Evolutionary conservation across 495 filamentous ascomycete species (phyloP), one percentile per base, ranked within the genome.

Genomic region (Tetracladium setigerum): DNA sequence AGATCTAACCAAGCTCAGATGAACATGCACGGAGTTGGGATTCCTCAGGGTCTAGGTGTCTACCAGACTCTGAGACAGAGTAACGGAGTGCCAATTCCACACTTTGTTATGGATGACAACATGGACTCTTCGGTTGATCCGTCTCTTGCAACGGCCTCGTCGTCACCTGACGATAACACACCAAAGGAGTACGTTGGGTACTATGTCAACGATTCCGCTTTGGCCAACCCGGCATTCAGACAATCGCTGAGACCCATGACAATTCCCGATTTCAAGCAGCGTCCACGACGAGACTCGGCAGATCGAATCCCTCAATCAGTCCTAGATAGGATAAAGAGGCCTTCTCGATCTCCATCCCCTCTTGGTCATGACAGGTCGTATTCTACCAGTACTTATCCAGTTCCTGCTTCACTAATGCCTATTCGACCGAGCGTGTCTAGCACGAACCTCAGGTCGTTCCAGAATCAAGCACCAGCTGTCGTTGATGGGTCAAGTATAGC

Each of bases 301-400:
- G 74, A 76, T 41, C 70, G 76, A 37, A 46, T 71, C 10, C 68
- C 71, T 8, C 71, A 72, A 54, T 62, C 67, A 24, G 64, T 77
- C 8, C 63, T 76, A 10, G 71, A 79, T 44, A 57, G 69, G 22
- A 70, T 73, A 42, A 70, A 65, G 57, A 62, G 72, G 30, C 68
- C 66, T 11, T 77, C 75, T 15, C 65, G 73, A 16, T 77, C 75
- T n/a, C 72, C 75, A 7, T 79, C 75, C 0, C 75, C 75, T 3
- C 59, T 70, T 30, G 68, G 66, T 5, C 72, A 74, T 54, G 59
- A 63, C 33, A 64, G 70, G 41, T 66, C 63, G 17, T 64, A 66
- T 33, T 70, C 73, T 4, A 57, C 62, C 4, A 68, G 73, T 14
- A 56, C 64, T 37, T 63, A 58, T 39, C 66, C 71, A 10, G 55